Evolutionary conservation across 371 early-diverging fungal species (phyloP).

Genomic region (Lichtheimia ornata): DNA sequence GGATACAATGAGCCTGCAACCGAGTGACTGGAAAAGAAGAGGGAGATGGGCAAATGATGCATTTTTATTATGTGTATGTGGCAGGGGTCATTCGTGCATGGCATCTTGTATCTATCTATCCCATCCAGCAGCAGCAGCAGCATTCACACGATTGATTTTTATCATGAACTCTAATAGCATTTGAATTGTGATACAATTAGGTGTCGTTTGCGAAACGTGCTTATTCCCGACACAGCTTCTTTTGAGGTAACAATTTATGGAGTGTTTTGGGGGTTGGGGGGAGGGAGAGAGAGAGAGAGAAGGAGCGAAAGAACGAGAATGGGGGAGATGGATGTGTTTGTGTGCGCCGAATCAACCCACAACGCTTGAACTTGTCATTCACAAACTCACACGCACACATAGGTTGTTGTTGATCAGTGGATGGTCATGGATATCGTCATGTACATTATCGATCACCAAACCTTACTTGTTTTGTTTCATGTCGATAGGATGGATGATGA

Average conservation of each 20-base stretch:
- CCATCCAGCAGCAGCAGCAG: background rate
- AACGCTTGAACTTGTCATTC: no score
- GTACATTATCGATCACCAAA: slow-evolving; percentile 58
- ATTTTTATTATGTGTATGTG: no score
- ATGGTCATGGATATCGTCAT: slow-evolving; percentile 57
- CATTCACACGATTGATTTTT: slow-evolving; percentile 11
- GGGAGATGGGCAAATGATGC: no score
- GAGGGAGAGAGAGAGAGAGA: no score
- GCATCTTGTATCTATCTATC: no score
- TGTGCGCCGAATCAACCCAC: no score
- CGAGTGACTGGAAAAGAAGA: no score
- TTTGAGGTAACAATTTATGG: slow-evolving; percentile 1
- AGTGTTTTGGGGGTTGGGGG: no score
- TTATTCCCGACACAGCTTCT: slow-evolving; percentile 6
- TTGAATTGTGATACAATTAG: slow-evolving; percentile 6
- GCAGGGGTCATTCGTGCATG: no score
- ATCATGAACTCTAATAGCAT: slow-evolving; percentile 10
- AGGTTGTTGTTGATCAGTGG: slow-evolving; percentile 18
- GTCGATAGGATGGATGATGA: slow-evolving; percentile 13
- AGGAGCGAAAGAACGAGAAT: no score
- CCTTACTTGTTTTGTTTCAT: slow-evolving; percentile 61
- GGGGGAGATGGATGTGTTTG: no score
- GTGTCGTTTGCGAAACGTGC: slow-evolving; percentile 15
- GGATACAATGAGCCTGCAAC: no score
- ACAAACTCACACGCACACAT: background rate